Percentiles rank a stretch among this genome's conserved stretches.
Evolutionary conservation across 2,329 filamentous ascomycete genomes (phyloP).

Genomic region (Atkinsonella hypoxylon): DNA sequence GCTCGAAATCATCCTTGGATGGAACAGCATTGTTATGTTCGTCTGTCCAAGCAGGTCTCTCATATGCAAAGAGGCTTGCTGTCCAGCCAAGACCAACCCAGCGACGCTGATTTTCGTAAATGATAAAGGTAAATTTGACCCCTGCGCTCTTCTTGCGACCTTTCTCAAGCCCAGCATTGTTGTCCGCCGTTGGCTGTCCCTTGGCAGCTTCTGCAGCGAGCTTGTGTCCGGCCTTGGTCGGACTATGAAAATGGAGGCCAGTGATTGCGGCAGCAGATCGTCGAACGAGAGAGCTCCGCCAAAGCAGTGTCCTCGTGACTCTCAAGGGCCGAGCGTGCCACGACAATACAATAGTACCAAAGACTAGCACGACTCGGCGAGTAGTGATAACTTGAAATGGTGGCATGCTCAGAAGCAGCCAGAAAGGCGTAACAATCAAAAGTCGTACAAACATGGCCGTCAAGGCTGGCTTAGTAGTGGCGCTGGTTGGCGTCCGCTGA

Average conservation of each 20-base stretch:
- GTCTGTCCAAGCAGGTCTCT: slow-evolving; percentile 86
- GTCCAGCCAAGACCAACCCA: slow-evolving; percentile 97
- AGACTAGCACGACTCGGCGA: slow-evolving; percentile 66
- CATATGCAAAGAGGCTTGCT: slow-evolving; percentile 78
- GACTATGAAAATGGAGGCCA: slow-evolving; percentile 59
- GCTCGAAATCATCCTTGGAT: slow-evolving; percentile 55
- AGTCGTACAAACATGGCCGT: slow-evolving; percentile 85
- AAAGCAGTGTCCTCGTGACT: slow-evolving; percentile 76
- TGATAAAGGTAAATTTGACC: slow-evolving; percentile 89
- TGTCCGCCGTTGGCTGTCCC: slow-evolving; percentile 12
- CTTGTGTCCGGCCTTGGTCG: slow-evolving; percentile 21
- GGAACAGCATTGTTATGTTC: slow-evolving; percentile 80
- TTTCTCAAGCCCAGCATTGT: slow-evolving; percentile 15
- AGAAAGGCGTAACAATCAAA: slow-evolving; percentile 75
- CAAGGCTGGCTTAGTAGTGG: slow-evolving; percentile 79
- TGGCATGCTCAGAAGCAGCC: slow-evolving; percentile 71
- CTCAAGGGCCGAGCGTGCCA: slow-evolving; percentile 86
- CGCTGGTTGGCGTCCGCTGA: slow-evolving; percentile 78
- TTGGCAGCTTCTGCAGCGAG: slow-evolving; percentile 14
- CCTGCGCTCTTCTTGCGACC: slow-evolving; percentile 49
- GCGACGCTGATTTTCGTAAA: slow-evolving; percentile 91
- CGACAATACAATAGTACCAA: slow-evolving; percentile 77
- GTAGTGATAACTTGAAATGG: slow-evolving; percentile 80
- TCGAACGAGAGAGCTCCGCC: slow-evolving; percentile 72
- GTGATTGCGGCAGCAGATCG: slow-evolving; percentile 61